These are phyloP conservation scores for Trametes versicolor DNA, from an alignment of 1,284 basidiomycete species.

Conservation along the genomic window DNA sequence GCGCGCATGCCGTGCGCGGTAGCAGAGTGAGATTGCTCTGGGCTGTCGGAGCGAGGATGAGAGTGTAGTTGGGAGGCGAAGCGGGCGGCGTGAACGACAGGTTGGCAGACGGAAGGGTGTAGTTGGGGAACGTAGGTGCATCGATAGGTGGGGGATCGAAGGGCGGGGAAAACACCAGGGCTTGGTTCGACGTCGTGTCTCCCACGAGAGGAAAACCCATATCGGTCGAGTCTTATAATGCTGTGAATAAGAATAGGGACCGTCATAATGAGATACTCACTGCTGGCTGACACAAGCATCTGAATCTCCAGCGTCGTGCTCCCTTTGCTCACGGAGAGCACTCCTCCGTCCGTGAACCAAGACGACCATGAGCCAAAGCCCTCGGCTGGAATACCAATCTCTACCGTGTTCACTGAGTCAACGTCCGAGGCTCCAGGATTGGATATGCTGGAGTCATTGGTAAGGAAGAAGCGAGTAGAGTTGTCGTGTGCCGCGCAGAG, in stretches of 20 bases:
- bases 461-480: constrained; percentile 61
- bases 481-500: constrained; percentile 55
- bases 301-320: constrained; percentile 57
- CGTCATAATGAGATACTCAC: constrained; percentile 48
- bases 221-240: constrained; percentile 14
- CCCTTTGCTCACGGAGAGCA: constrained; percentile 58
- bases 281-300: constrained; percentile 62
- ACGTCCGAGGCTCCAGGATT: constrained; percentile 49
- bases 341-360: constrained; percentile 53
- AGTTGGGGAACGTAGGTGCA: constrained; percentile 80
- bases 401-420: constrained; percentile 56
- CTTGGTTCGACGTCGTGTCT: constrained; percentile 81
- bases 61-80: constrained; percentile 58
- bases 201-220: constrained; percentile 69
- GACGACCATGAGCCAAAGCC: constrained; percentile 71
- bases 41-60: constrained; percentile 61
- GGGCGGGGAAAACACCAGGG: constrained; percentile 79
- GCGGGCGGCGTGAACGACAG: constrained; percentile 54
- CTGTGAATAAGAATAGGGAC: neutral
- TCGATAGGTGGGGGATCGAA: constrained; percentile 41
- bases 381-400: constrained; percentile 56
- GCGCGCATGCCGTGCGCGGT: constrained; percentile 67
- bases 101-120: constrained; percentile 75
- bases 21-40: constrained; percentile 52
- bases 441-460: constrained; percentile 58